phyloP scores from a whole-genome alignment of 139 green algal genomes.

The Diplosphaera chodatii region DNA sequence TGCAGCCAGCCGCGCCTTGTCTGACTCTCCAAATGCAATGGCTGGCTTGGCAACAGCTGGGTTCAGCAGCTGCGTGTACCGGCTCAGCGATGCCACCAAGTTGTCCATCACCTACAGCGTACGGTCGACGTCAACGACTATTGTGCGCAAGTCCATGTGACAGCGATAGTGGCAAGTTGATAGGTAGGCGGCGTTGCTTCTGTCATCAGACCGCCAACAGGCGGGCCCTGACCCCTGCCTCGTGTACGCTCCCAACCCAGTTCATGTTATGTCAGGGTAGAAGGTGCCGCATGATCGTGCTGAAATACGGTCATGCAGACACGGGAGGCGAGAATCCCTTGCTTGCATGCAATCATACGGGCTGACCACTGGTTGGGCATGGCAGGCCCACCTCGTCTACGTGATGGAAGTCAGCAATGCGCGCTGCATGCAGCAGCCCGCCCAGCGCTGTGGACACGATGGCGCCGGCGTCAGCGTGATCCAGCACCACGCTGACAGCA shows the following conservation, averaged over 20 bases:
- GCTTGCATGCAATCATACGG: too few species aligned
- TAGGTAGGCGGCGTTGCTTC: neutral
- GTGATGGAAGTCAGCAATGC: conserved; percentile 42
- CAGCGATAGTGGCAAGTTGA: too few species aligned
- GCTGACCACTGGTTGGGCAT: too few species aligned
- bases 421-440: conserved; percentile 47
- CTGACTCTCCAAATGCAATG: conserved; percentile 63
- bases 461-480: conserved; percentile 55
- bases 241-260: too few species aligned
- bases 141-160: too few species aligned
- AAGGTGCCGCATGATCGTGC: too few species aligned
- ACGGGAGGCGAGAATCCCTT: too few species aligned
- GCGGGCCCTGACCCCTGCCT: too few species aligned
- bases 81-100: conserved; percentile 66
- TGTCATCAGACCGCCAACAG: too few species aligned
- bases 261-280: too few species aligned
- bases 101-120: conserved; percentile 53
- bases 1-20: conserved; percentile 60
- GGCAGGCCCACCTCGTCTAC: conserved; percentile 49
- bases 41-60: conserved; percentile 38
- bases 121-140: too few species aligned
- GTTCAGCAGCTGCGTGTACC: conserved; percentile 57
- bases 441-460: conserved; percentile 40
- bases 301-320: too few species aligned
- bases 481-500: conserved; percentile 85